Evolutionary conservation across 108 stramenopile species (phyloP), one percentile per base, ranked within the genome.

Genomic region (Conticribra guillardii): DNA sequence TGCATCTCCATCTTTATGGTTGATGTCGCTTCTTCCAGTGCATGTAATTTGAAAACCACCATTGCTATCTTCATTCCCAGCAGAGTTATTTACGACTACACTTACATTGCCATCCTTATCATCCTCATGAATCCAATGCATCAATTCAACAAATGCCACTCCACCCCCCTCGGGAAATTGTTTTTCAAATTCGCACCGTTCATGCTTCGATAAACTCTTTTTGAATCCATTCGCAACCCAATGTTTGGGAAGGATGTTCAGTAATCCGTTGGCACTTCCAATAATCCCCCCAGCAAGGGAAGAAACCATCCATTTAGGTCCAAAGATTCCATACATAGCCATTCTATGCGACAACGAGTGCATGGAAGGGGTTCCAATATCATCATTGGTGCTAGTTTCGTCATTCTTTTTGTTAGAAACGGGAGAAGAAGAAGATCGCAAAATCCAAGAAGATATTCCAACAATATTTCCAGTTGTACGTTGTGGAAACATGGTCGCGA

Each of bases 381-480:
- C n/a, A n/a, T n/a, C n/a, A n/a, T n/a, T n/a, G n/a, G n/a, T n/a
- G n/a, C n/a, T n/a, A n/a, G n/a, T n/a, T n/a, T n/a, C n/a, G n/a
- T n/a, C n/a, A n/a, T n/a, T n/a, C n/a, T n/a, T n/a, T n/a, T n/a
- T n/a, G n/a, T n/a, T n/a, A 34, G 60, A 46, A 34, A 45, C 2
- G 37, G 4, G 28, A 7, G 24, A 22, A 37, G 47, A 23, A 24
- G 45, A 69, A 29, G 71, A 46, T 16, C 66, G 64, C 51, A 74
- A 56, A 1, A 74, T 60, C 73, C 73, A 74, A 15, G 55, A 48
- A 5, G 73, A 57, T 3, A 74, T 27, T 4, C 73, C 73, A 19
- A 74, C 27, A 33, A 74, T 74, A 50, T 67, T 22, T 9, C 73
- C 73, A 26, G 73, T 74, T 19, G 73, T 67, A 4, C 73, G 73